phyloP scores from a whole-genome alignment of 2,329 filamentous ascomycete genomes.

The Calonectria leucothoes region DNA sequence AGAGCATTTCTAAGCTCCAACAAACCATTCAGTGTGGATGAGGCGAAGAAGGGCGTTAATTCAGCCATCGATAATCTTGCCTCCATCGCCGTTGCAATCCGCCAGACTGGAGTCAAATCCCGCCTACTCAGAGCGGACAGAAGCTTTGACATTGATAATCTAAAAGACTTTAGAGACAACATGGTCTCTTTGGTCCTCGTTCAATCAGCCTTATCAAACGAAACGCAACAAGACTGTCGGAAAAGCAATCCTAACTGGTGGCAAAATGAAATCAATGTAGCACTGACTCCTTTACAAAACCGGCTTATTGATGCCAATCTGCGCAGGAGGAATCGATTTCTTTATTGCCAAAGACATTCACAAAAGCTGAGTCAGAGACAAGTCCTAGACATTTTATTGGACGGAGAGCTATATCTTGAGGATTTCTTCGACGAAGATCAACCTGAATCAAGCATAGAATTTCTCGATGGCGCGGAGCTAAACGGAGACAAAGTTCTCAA shows the following conservation, averaged over 20 bases:
- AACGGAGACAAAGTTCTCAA: not conserved
- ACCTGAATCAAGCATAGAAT: not conserved
- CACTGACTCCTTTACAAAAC: not conserved
- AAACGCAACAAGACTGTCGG: not conserved
- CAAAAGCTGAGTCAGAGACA: not conserved
- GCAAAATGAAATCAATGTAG: not conserved
- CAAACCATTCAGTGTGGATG: not conserved
- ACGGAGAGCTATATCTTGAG: not conserved
- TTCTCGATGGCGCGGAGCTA: not conserved
- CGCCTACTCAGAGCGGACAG: constrained; percentile 6
- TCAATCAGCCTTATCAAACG: not conserved
- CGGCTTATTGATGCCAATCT: constrained; percentile 16
- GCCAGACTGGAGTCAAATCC: constrained; percentile 9
- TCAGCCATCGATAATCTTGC: constrained; percentile 17
- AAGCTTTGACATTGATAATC: not conserved
- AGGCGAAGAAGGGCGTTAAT: constrained; percentile 12
- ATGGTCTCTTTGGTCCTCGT: not conserved
- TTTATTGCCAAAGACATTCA: constrained; percentile 11
- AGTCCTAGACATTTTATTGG: not conserved
- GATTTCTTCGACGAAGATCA: not conserved
- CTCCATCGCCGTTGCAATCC: constrained; percentile 12
- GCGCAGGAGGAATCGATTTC: not conserved
- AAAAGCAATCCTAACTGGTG: not conserved
- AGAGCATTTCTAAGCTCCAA: not conserved
- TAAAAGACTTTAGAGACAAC: not conserved